Evolutionary conservation across 2,329 filamentous ascomycete species (phyloP).

Genomic region (Aspergillus sp.): DNA sequence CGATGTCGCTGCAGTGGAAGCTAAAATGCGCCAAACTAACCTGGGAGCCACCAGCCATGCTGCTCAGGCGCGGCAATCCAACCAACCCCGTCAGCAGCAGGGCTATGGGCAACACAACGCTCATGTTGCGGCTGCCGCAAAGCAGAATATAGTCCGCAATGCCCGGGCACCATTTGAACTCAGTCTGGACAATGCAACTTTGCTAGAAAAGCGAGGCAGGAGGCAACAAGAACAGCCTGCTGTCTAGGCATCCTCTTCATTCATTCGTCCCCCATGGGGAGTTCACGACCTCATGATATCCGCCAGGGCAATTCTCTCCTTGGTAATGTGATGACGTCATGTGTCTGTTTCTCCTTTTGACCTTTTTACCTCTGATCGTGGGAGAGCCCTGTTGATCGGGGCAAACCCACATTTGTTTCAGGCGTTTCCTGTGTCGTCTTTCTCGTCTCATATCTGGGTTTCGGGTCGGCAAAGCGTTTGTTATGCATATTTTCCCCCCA

Average conservation of each 20-base stretch:
- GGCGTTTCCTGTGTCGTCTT: constrained; percentile 11
- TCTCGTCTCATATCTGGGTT: constrained; percentile 10
- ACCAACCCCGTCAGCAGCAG: constrained; percentile 53
- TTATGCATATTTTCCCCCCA: constrained; percentile 18
- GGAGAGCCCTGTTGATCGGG: constrained; percentile 8
- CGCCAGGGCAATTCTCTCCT: neutral
- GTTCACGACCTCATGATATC: constrained; percentile 1
- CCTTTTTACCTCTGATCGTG: constrained; percentile 4
- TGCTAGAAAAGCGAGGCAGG: constrained; percentile 70
- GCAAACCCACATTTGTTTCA: constrained; percentile 3
- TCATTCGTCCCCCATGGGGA: constrained; percentile 1
- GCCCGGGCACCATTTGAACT: constrained; percentile 87
- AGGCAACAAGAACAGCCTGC: constrained; percentile 34
- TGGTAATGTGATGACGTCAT: constrained; percentile 5
- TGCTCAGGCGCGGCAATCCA: constrained; percentile 59
- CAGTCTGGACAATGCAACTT: constrained; percentile 83
- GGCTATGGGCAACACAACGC: constrained; percentile 91
- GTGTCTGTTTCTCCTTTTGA: constrained; percentile 2
- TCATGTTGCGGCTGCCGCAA: constrained; percentile 77
- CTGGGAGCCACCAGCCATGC: constrained; percentile 63
- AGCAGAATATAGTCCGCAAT: constrained; percentile 71
- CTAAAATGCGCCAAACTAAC: constrained; percentile 81
- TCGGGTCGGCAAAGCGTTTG: constrained; percentile 20
- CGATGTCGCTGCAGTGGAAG: constrained; percentile 74
- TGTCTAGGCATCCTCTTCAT: constrained; percentile 17